phyloP scores from a whole-genome alignment of 345 rosid species.

The Boechera retrofracta region DNA sequence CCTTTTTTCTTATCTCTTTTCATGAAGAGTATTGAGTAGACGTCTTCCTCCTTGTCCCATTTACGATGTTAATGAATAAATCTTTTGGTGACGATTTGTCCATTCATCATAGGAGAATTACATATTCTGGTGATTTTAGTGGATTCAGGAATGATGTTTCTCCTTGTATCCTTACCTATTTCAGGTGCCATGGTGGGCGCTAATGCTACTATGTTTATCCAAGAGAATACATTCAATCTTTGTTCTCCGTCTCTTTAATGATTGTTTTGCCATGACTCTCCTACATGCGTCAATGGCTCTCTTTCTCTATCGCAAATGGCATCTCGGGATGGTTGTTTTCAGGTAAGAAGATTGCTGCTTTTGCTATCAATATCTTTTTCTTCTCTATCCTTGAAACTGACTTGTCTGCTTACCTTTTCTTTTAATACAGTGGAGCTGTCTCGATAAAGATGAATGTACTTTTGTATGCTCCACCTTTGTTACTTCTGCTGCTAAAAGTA shows the following conservation, averaged over 20 bases:
- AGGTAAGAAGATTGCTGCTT: constrained; percentile 55
- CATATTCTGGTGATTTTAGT: not conserved
- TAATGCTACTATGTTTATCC: constrained; percentile 78
- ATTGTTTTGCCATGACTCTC: constrained; percentile 88
- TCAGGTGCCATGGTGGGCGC: constrained; percentile 98
- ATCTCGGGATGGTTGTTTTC: constrained; percentile 81
- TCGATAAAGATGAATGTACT: constrained; percentile 96
- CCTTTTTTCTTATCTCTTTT: not conserved
- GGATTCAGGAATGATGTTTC: not conserved
- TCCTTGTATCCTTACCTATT: constrained; percentile 23
- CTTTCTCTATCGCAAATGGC: constrained; percentile 71
- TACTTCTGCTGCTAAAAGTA: constrained; percentile 85
- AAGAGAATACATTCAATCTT: constrained; percentile 92
- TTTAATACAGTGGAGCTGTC: constrained; percentile 69
- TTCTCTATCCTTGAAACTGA: constrained; percentile 21
- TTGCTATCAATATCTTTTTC: not conserved
- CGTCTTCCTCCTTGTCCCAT: constrained; percentile 7
- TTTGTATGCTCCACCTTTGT: constrained; percentile 84
- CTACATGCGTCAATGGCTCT: constrained; percentile 78
- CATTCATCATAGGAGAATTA: not conserved
- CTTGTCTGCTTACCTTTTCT: constrained; percentile 25
- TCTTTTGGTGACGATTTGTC: not conserved
- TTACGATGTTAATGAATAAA: not conserved
- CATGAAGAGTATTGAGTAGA: constrained; percentile 4
- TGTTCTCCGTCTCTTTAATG: constrained; percentile 94